Evolutionary conservation across 2,329 filamentous ascomycete genomes (phyloP), one percentile per base, ranked within the genome.

Genomic region (Dothistroma pini): DNA sequence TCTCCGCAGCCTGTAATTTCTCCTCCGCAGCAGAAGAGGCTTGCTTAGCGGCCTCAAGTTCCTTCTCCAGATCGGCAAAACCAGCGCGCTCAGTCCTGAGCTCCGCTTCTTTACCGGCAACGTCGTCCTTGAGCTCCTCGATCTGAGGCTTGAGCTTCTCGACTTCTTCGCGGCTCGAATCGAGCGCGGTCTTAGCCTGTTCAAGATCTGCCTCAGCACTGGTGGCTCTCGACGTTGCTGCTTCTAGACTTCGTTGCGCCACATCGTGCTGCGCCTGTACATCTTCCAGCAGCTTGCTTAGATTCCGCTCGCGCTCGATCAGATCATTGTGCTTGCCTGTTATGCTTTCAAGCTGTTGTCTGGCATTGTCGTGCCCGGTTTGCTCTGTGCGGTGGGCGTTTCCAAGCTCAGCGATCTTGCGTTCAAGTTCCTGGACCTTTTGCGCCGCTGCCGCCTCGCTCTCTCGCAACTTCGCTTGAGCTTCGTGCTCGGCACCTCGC

Each of bases 161-260:
- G 22, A 71, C 34, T 48, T 71, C 69, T 32, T 69, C 68, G n/a
- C 81, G 78, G 21, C 77, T 75, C 21, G 82, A 79, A 48, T 81
- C 76, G 19, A 76, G 56, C 54, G 70, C 67, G 22, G 57, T 65
- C 32, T 67, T 63, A 25, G 65, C 61, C 14, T 69, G 58, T 5
- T 71, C 69, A 2, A 64, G 61, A 49, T 70, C 64, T 10, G 60
- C 51, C 35, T 69, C 63, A 22, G 60, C 53, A 10, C 52, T 53
- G 16, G 60, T 62, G 16, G 61, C 57, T 49, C 64, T 58, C 10
- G 62, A 57, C 32, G 64, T 61, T 11, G 62, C 63, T 12, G 57
- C 41, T 44, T 63, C 54, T 5, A 68, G 60, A 49, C 56, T 66
- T 29, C 58, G 54, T 14, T 66, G 56, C 22, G 52, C 32, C 41